A percentile compares a stretch with the other conserved stretches of the same genome.
Evolutionary conservation across 2,329 filamentous ascomycete genomes (phyloP).

Genomic region (Purpureocillium takamizusanense): DNA sequence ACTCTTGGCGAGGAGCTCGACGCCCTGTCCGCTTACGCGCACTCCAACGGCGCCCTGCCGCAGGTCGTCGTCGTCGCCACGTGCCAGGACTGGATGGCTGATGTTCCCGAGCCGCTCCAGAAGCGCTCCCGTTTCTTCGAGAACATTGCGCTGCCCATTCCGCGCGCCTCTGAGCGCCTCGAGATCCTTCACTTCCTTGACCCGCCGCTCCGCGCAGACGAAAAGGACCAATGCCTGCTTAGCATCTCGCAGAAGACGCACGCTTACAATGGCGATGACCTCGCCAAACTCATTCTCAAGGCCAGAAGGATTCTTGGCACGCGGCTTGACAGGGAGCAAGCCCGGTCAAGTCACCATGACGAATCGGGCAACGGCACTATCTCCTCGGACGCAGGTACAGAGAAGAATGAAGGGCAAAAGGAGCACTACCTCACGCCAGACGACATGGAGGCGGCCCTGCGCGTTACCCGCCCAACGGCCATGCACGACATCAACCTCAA

Average conservation of each 20-base stretch:
- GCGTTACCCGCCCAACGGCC: slow-evolving; percentile 66
- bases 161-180: slow-evolving; percentile 59
- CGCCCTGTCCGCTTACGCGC: slow-evolving; percentile 33
- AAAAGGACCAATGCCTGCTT: slow-evolving; percentile 42
- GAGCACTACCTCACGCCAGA: slow-evolving; percentile 24
- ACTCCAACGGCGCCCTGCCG: slow-evolving; percentile 28
- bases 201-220: slow-evolving; percentile 35
- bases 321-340: slow-evolving; percentile 13
- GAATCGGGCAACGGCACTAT: no score
- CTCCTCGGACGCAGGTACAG: neutral
- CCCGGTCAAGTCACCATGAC: no score
- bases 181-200: slow-evolving; percentile 62
- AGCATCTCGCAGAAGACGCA: slow-evolving; percentile 68
- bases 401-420: slow-evolving; percentile 1
- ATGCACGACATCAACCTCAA: slow-evolving; percentile 87
- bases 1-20: slow-evolving; percentile 47
- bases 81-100: slow-evolving; percentile 59
- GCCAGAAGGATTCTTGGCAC: slow-evolving; percentile 17
- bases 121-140: slow-evolving; percentile 54
- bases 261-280: slow-evolving; percentile 75
- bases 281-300: slow-evolving; percentile 50
- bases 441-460: slow-evolving; percentile 58
- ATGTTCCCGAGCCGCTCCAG: slow-evolving; percentile 62
- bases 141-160: slow-evolving; percentile 68
- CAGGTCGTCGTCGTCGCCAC: slow-evolving; percentile 67